Percentiles rank a stretch among this genome's conserved stretches.
These are phyloP conservation scores for Talaromyces trachyspermus DNA, from an alignment of 495 filamentous ascomycete species.

Conservation along the genomic window DNA sequence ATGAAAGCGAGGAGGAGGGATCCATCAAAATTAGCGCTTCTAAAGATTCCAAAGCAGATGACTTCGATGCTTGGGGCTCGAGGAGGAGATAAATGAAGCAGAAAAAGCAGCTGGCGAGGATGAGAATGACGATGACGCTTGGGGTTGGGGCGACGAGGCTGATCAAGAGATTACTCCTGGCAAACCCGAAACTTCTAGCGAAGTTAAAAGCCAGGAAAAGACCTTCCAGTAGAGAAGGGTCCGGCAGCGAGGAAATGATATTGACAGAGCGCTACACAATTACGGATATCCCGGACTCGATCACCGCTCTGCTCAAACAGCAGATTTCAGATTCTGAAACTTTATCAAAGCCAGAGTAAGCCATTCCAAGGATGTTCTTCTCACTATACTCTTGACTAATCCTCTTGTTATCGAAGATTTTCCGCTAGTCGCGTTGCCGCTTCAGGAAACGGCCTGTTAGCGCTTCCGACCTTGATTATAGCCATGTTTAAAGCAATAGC, in stretches of 20 bases:
- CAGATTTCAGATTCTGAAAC: conserved; percentile 63
- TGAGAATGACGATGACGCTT: conserved; percentile 52
- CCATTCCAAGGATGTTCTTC: too few species aligned
- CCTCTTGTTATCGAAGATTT: conserved; percentile 28
- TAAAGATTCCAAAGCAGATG: conserved; percentile 23
- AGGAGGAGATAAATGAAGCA: conserved; percentile 40
- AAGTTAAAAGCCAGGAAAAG: conserved; percentile 8
- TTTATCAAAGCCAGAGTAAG: conserved; percentile 50
- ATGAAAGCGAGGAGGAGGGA: conserved; percentile 45
- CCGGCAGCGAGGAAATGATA: conserved; percentile 50
- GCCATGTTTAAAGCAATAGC: conserved; percentile 88
- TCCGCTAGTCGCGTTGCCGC: conserved; percentile 52
- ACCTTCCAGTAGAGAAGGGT: conserved; percentile 5
- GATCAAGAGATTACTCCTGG: conserved; percentile 19
- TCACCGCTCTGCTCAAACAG: conserved; percentile 62
- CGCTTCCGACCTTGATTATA: conserved; percentile 73
- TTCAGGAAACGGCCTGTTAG: conserved; percentile 67
- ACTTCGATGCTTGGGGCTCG: conserved; percentile 59
- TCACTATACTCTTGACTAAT: conserved; percentile 5
- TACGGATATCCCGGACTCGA: conserved; percentile 71
- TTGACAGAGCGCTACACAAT: conserved; percentile 82
- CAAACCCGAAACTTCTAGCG: conserved; percentile 1
- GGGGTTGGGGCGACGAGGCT: conserved; percentile 66
- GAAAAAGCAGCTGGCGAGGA: conserved; percentile 20
- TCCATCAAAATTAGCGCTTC: conserved; percentile 10